Evolutionary conservation across 495 filamentous ascomycete genomes (phyloP).

Genomic region (Pseudoneurospora amorphoporcata): DNA sequence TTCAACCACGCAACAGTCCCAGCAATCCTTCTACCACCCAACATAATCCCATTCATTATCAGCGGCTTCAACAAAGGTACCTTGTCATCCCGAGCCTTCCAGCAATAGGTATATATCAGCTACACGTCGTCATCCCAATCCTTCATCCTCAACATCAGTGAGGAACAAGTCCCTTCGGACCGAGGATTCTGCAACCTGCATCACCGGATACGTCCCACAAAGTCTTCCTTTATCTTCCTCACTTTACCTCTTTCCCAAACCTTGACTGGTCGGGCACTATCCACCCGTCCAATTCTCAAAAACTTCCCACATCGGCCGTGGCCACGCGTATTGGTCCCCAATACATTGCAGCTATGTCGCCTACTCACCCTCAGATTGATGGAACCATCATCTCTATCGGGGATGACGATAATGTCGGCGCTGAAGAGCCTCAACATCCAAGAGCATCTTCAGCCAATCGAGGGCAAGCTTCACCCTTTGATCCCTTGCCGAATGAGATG

Average conservation of each 20-base stretch:
- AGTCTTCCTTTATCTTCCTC: neutral
- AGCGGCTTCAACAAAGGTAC: too few species aligned
- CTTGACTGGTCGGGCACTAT: neutral
- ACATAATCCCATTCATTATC: too few species aligned
- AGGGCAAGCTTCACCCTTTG: neutral
- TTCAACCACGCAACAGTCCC: too few species aligned
- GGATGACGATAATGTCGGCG: neutral
- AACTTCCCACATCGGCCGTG: neutral
- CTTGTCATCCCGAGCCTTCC: too few species aligned
- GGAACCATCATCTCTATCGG: neutral
- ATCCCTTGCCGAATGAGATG: neutral
- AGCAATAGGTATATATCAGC: too few species aligned
- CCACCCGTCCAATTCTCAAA: neutral
- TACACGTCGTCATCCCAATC: too few species aligned
- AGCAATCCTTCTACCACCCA: too few species aligned
- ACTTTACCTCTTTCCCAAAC: neutral
- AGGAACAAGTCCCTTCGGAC: too few species aligned
- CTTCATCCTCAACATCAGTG: too few species aligned
- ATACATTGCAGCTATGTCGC: neutral
- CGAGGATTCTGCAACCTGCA: too few species aligned
- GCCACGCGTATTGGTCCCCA: neutral
- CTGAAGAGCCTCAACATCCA: neutral
- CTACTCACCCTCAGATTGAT: neutral
- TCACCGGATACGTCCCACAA: too few species aligned
- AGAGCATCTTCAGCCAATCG: neutral